These are phyloP conservation scores for Monosporozyma solicola DNA, from an alignment of 805 yeast species.

Conservation along the genomic window DNA sequence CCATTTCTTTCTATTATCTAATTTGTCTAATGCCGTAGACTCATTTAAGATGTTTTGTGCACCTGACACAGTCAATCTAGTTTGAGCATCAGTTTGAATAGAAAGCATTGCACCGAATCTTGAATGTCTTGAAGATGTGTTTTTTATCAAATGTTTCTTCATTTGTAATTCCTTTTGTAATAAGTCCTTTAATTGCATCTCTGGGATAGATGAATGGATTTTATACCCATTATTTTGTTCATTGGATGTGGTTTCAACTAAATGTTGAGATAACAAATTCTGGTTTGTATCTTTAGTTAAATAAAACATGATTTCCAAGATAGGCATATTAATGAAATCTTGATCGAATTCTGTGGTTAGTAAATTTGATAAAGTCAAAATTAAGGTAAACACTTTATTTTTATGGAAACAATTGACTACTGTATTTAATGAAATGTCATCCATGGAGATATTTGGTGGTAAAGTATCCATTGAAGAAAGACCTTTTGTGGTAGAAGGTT, in stretches of 20 bases:
- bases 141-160: constrained; percentile 39
- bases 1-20: constrained; percentile 68
- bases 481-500: constrained; percentile 25
- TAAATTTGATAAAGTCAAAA: constrained; percentile 62
- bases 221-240: background rate
- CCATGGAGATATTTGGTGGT: constrained; percentile 49
- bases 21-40: constrained; percentile 45
- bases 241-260: background rate
- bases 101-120: constrained; percentile 83
- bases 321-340: constrained; percentile 47
- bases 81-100: constrained; percentile 51
- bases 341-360: constrained; percentile 56
- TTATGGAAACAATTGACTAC: constrained; percentile 51
- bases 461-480: constrained; percentile 27
- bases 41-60: constrained; percentile 58
- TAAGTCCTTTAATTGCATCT: constrained; percentile 39
- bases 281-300: constrained; percentile 49
- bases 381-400: constrained; percentile 63
- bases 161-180: constrained; percentile 53
- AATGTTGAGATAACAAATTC: constrained; percentile 9
- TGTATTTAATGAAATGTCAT: constrained; percentile 58
- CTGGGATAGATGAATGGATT: constrained; percentile 25
- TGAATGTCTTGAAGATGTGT: constrained; percentile 69
- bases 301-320: constrained; percentile 62
- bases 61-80: constrained; percentile 52